phyloP scores from a whole-genome alignment of 352 stramenopile genomes.

The Globisporangium echinulatum region DNA sequence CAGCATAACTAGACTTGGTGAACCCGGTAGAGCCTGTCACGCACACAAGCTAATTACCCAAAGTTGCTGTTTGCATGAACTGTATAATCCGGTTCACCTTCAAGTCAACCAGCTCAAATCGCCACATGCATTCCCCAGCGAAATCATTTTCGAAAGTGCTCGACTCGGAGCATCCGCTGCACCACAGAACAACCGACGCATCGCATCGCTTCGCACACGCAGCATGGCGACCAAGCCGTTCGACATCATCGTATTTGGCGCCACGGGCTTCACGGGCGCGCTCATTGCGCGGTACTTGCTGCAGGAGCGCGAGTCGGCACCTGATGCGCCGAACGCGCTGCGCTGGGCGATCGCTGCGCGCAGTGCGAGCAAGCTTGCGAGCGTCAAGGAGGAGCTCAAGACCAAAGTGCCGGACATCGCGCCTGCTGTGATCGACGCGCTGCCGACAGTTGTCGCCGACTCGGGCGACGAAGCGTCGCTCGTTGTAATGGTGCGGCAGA shows the following conservation, averaged over 20 bases:
- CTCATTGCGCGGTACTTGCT: conserved; percentile 70
- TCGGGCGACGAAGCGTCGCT: conserved; percentile 4
- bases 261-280: conserved; percentile 85
- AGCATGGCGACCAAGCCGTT: conserved; percentile 29
- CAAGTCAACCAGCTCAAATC: too few relatives aligned
- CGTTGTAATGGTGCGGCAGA: conserved; percentile 15
- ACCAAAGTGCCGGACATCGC: conserved; percentile 29
- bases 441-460: not conserved
- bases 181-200: too few relatives aligned
- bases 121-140: too few relatives aligned
- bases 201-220: not conserved
- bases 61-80: too few relatives aligned
- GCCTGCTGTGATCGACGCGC: conserved; percentile 27
- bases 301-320: conserved; percentile 27
- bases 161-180: too few relatives aligned
- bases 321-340: conserved; percentile 23
- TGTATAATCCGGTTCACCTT: too few relatives aligned
- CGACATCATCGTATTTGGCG: conserved; percentile 80
- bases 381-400: conserved; percentile 51
- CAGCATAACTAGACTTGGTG: too few relatives aligned
- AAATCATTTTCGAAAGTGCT: too few relatives aligned
- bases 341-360: conserved; percentile 87
- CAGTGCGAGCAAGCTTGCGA: conserved; percentile 64
- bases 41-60: too few relatives aligned
- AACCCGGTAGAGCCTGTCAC: too few relatives aligned